phyloP scores from a whole-genome alignment of 1,284 basidiomycete species.

The Irpex sp. region DNA sequence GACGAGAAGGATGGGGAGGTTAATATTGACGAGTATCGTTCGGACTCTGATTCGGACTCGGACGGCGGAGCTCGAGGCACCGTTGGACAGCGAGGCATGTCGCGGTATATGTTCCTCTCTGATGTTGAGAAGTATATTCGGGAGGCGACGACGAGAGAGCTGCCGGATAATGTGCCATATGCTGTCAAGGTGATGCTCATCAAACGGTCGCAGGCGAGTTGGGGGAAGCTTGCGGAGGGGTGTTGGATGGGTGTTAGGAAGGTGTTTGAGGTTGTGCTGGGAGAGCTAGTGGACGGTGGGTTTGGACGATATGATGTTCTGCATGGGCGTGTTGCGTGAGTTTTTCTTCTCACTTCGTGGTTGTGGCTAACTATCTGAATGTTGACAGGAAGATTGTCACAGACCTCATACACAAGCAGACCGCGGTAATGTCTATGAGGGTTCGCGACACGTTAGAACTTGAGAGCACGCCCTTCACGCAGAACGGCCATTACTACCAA shows the following conservation, averaged over 20 bases:
- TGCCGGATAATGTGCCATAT: slow-evolving; percentile 47
- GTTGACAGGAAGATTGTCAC: not conserved
- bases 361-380: not conserved
- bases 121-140: slow-evolving; percentile 16
- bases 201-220: slow-evolving; percentile 31
- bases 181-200: slow-evolving; percentile 44
- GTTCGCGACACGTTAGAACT: slow-evolving; percentile 13
- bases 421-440: not conserved
- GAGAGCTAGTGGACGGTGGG: slow-evolving; percentile 19
- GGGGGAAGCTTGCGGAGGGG: slow-evolving; percentile 30
- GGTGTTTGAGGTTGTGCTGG: slow-evolving; percentile 20
- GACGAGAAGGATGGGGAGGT: slow-evolving; percentile 1
- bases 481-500: slow-evolving; percentile 28
- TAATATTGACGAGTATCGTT: not conserved
- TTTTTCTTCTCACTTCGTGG: not conserved
- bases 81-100: too few relatives aligned
- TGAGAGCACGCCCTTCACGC: slow-evolving; percentile 28
- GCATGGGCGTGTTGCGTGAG: slow-evolving; percentile 7
- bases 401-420: not conserved
- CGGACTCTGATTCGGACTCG: not conserved
- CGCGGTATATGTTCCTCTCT: slow-evolving; percentile 10
- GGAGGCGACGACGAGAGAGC: slow-evolving; percentile 40
- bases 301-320: slow-evolving; percentile 26
- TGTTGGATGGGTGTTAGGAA: slow-evolving; percentile 35
- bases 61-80: not conserved